phyloP scores from a whole-genome alignment of 805 yeast species.

The Metschnikowia colocasiae region DNA sequence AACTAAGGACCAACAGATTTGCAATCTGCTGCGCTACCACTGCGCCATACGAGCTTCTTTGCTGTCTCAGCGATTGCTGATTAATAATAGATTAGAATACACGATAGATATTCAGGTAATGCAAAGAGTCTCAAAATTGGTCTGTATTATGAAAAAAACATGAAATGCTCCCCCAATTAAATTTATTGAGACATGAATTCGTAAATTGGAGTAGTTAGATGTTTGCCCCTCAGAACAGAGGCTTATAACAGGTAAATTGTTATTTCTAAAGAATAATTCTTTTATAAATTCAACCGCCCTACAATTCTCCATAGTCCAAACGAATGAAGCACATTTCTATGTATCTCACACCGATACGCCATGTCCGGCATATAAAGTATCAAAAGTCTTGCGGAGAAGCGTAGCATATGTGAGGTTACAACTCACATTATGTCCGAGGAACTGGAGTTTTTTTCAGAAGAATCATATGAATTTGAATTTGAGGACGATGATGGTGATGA shows the following conservation, averaged over 20 bases:
- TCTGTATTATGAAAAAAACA: too few relatives aligned
- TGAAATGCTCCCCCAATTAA: too few relatives aligned
- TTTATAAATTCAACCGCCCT: too few relatives aligned
- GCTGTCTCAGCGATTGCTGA: too few relatives aligned
- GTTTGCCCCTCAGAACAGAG: too few relatives aligned
- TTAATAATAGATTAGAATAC: too few relatives aligned
- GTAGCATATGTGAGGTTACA: background rate
- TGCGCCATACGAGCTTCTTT: slow-evolving; percentile 73
- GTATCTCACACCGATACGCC: background rate
- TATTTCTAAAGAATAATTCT: too few relatives aligned
- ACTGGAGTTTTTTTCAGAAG: slow-evolving; percentile 34
- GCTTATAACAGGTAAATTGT: too few relatives aligned
- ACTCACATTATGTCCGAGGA: slow-evolving; percentile 31
- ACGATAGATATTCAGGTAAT: too few relatives aligned
- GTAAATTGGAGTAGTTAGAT: too few relatives aligned
- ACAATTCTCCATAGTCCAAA: background rate
- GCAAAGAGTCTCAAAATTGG: too few relatives aligned
- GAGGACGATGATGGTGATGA: slow-evolving; percentile 31
- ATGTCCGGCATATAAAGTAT: background rate
- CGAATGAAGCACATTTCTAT: background rate
- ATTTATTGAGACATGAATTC: too few relatives aligned
- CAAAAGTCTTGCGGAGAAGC: background rate
- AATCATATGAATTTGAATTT: slow-evolving; percentile 41
- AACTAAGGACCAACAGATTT: slow-evolving; percentile 98
- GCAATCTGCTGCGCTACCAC: slow-evolving; percentile 99